Evolutionary conservation across 176 grass and related monocot species (phyloP).

Genomic region (Ensete ventricosum): DNA sequence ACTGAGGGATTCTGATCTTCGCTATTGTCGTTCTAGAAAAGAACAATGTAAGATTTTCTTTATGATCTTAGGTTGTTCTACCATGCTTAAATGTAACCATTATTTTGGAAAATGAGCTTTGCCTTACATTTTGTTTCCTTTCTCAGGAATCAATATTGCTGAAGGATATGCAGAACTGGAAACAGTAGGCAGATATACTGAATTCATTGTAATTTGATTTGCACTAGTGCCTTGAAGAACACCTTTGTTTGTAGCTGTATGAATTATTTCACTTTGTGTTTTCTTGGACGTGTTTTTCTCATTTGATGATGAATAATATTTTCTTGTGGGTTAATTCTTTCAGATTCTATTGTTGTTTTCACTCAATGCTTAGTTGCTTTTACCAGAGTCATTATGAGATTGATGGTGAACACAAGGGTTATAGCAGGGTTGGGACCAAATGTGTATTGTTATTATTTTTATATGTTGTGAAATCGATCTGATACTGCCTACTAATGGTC

Average conservation of each 20-base stretch:
- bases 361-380: not conserved
- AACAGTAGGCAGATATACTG: not conserved
- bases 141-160: not conserved
- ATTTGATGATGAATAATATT: not conserved
- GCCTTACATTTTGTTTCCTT: not conserved
- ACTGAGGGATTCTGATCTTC: no score
- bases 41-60: not conserved
- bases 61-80: not conserved
- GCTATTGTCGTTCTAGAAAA: constrained; percentile 22
- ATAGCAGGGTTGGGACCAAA: not conserved
- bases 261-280: not conserved
- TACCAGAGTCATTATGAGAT: not conserved
- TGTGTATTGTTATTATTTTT: no score
- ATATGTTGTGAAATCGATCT: not conserved
- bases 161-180: not conserved
- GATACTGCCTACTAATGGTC: not conserved
- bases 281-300: not conserved
- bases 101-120: not conserved
- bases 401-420: not conserved
- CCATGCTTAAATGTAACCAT: not conserved
- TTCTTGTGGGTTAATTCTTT: not conserved
- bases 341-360: not conserved
- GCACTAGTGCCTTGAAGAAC: not conserved
- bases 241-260: not conserved
- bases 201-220: not conserved